Conservation (phyloP, 768 basidiomycete species). For the Leccinum sublutescens region DNA sequence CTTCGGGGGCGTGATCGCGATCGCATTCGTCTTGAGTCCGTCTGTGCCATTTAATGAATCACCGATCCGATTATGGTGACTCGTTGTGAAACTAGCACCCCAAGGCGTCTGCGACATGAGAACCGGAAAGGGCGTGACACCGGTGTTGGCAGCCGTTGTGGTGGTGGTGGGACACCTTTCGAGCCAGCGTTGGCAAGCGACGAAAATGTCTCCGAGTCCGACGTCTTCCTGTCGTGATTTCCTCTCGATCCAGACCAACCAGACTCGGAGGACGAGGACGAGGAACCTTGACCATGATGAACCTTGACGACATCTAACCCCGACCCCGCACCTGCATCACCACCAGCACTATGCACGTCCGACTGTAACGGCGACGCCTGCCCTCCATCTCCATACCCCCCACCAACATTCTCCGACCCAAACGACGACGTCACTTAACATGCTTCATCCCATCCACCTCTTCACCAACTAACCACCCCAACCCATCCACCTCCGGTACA, state of each 20-base stretch:
- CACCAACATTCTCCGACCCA: conserved; percentile 10
- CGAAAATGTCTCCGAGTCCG: too few species aligned
- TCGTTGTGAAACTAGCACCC: background rate
- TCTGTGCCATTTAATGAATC: background rate
- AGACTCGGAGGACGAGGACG: too few species aligned
- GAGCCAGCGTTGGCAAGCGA: too few species aligned
- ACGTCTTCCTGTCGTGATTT: too few species aligned
- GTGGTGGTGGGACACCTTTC: background rate
- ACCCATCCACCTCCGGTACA: conserved; percentile 2
- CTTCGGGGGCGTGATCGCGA: conserved; percentile 1
- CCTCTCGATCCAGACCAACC: too few species aligned
- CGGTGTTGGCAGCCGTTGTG: background rate
- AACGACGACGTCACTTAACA: background rate
- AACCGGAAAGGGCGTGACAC: conserved; percentile 22
- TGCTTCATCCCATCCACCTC: conserved; percentile 5
- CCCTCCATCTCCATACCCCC: background rate
- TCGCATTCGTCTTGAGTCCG: conserved; percentile 10
- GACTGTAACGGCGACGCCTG: background rate
- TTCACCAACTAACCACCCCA: conserved; percentile 18
- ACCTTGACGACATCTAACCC: background rate
- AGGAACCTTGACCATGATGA: too few species aligned
- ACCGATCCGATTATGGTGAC: background rate
- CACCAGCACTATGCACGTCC: background rate
- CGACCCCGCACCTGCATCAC: background rate
- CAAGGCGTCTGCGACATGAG: conserved; percentile 10